Base-by-base conservation (phyloP, 1,139 yeast species). In the Sugiyamaella pinicola region DNA sequence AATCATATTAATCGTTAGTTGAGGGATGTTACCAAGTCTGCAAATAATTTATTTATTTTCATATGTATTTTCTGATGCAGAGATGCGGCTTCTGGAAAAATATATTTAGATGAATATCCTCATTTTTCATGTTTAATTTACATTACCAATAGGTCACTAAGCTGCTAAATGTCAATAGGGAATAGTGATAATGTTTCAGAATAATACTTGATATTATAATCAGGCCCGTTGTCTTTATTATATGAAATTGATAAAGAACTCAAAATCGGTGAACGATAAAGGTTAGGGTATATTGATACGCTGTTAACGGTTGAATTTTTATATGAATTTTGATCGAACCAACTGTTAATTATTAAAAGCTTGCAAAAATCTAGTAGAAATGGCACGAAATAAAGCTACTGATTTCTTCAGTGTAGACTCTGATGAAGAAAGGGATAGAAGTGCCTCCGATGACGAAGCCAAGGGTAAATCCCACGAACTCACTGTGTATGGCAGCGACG, bases 371-470 rank as follows among this genome's bases (percentile, higher is more conserved):
- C 9, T 24, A 9, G 9, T 24, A 24, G 6, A 38, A 17, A 52
- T 48, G 52, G 49, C 44, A 1, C 52, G 60, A 50, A 53, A 54
- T 35, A 56, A 51, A 43, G 62, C 62, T 6, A 53, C 53, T 4
- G 62, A 59, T 45, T 59, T 56, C 39, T 58, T 58, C 43, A 52
- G 55, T 19, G 47, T 52, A 13, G 57, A 49, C 29, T 47, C 55
- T n/a, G 60, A 49, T 17, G 55, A 49, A 8, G 54, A 51, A 9
- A 47, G 31, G 2, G 49, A 46, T 17, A n/a, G n/a, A 17, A 28
- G 21, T 21, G 10, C n/a, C 17, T 49, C 53, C 26, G 38, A 37
- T 28, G 45, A 28, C 17, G 51, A 33, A 38, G 21, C 17, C 21
- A 28, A 41, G 22, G 35, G 29, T 21, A 33, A 47, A 22, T 8